Conservation (phyloP, 2,329 filamentous ascomycete genomes). For the Colletotrichum tamarilloi region DNA sequence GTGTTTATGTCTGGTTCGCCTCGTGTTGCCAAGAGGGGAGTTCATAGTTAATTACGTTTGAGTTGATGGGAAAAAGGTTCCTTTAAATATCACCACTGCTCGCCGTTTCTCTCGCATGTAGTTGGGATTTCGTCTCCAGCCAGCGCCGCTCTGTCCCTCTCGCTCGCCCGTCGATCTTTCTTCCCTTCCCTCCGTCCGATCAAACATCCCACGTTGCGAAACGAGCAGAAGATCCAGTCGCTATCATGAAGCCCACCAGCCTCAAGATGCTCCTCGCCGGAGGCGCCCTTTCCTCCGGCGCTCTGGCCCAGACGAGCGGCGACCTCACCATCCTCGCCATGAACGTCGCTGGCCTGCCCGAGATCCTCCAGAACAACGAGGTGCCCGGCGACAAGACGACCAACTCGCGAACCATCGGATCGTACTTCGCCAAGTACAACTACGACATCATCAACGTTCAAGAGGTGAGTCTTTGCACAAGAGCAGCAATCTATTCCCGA, state of each 20-base stretch:
- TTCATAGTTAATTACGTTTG: neutral
- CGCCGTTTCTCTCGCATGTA: neutral
- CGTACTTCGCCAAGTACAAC: slow-evolving; percentile 64
- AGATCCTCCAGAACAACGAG: slow-evolving; percentile 67
- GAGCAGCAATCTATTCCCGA: neutral
- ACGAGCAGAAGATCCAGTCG: neutral
- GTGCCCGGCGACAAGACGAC: slow-evolving; percentile 70
- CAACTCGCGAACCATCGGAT: slow-evolving; percentile 68
- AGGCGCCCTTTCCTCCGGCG: slow-evolving; percentile 15
- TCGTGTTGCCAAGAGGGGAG: neutral
- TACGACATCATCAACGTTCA: slow-evolving; percentile 75
- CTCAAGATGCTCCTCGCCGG: slow-evolving; percentile 27
- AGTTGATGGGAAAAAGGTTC: neutral
- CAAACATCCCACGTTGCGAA: neutral
- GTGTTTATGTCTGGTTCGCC: neutral
- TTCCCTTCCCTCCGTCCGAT: neutral
- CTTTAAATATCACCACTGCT: neutral
- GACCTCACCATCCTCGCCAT: slow-evolving; percentile 65
- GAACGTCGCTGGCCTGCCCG: slow-evolving; percentile 71
- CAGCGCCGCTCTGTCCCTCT: neutral
- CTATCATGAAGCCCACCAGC: slow-evolving; percentile 22
- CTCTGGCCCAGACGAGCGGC: slow-evolving; percentile 38
- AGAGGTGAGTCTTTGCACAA: slow-evolving; percentile 54
- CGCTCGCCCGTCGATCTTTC: neutral
- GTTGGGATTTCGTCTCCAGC: no score